Evolutionary conservation across 2,329 filamentous ascomycete genomes (phyloP).

Genomic region (Stylonectria norvegica): DNA sequence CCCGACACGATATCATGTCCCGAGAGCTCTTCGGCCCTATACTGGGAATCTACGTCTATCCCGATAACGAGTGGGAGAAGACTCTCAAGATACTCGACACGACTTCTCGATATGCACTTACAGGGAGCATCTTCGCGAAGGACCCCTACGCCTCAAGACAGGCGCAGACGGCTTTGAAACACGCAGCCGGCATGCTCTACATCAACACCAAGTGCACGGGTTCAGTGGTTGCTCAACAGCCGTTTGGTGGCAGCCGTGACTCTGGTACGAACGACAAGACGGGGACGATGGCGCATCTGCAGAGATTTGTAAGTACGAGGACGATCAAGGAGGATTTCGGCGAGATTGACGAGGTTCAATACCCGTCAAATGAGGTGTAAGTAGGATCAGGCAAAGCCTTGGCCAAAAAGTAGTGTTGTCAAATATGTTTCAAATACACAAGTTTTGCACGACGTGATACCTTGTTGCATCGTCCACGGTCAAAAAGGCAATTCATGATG

Average conservation of each 20-base stretch:
- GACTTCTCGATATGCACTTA: conserved; percentile 42
- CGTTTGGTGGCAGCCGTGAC: conserved; percentile 61
- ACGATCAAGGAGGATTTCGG: conserved; percentile 68
- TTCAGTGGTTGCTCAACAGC: conserved; percentile 64
- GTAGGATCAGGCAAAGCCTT: too few relatives aligned
- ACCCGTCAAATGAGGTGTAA: conserved; percentile 12
- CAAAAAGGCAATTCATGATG: too few relatives aligned
- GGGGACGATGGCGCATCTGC: conserved; percentile 55
- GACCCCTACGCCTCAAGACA: conserved; percentile 59
- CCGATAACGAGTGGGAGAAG: conserved; percentile 32
- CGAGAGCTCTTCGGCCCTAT: conserved; percentile 49
- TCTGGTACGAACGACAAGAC: conserved; percentile 68
- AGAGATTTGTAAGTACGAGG: conserved; percentile 57
- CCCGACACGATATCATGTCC: conserved; percentile 43
- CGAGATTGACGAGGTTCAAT: conserved; percentile 14
- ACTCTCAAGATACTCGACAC: conserved; percentile 14
- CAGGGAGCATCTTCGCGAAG: conserved; percentile 66
- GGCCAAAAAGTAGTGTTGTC: too few relatives aligned
- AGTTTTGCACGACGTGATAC: too few relatives aligned
- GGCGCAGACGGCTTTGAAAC: conserved; percentile 62
- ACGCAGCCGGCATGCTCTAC: conserved; percentile 73
- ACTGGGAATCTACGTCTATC: conserved; percentile 45
- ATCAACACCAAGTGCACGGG: conserved; percentile 53
- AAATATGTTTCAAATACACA: too few relatives aligned
- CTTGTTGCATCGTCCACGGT: too few relatives aligned